phyloP scores from a whole-genome alignment of 352 stramenopile species.

The Globisporangium sylvaticum region DNA sequence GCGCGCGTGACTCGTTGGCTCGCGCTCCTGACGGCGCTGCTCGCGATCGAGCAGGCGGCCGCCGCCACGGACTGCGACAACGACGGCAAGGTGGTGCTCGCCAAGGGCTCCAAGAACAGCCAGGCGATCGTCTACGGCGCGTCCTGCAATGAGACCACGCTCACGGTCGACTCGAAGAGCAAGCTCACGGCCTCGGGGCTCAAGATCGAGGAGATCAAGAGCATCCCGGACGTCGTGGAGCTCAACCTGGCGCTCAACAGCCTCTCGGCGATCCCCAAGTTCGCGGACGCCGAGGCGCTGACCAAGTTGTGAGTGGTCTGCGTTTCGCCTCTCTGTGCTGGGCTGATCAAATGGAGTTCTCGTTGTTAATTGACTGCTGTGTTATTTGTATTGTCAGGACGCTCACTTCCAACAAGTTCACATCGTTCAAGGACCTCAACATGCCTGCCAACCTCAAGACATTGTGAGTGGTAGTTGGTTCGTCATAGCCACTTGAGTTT shows the following conservation, averaged over 20 bases:
- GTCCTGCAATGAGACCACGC: conserved; percentile 25
- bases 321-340: too few relatives aligned
- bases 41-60: not conserved
- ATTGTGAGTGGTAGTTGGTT: conserved; percentile 24
- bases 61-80: conserved; percentile 23
- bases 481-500: not conserved
- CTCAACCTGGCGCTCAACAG: conserved; percentile 60
- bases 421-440: conserved; percentile 36
- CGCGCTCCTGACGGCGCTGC: not conserved
- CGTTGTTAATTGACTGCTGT: conserved; percentile 1
- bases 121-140: conserved; percentile 34
- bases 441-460: conserved; percentile 34
- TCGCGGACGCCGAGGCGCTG: conserved; percentile 26
- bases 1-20: conserved; percentile 11
- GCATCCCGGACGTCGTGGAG: conserved; percentile 38
- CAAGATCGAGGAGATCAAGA: conserved; percentile 47
- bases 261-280: conserved; percentile 28
- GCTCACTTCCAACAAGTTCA: conserved; percentile 47
- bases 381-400: conserved; percentile 21
- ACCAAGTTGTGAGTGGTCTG: conserved; percentile 34
- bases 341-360: not conserved
- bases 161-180: conserved; percentile 30
- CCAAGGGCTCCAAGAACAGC: conserved; percentile 24
- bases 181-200: conserved; percentile 34
- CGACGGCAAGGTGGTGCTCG: conserved; percentile 36